Base-by-base conservation (phyloP, 768 basidiomycete species). In the Termitomyces sp. region DNA sequence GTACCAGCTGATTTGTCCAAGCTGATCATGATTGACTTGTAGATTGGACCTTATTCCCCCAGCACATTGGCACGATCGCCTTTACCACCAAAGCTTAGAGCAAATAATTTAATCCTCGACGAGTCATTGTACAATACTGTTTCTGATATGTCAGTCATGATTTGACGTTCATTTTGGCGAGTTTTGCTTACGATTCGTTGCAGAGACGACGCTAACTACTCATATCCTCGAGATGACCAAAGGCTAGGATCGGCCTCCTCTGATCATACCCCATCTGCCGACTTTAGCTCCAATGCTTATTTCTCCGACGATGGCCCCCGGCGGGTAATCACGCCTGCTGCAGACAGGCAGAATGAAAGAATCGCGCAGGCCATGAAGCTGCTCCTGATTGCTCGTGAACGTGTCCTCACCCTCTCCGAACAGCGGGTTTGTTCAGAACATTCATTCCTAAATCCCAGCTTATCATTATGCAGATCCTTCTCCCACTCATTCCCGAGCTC, bases 21-120 rank as follows among this genome's bases (percentile, higher is more conserved):
- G 42, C 46, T 53, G 30, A 57, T 53, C 51, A 40, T 47, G 56
- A 26, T 27, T 48, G n/a, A 33, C 40, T 13, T 26, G 42, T 57
- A 92, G 90, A 89, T 93, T 71, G 89, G 87, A 62, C 88, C 89
- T 59, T 91, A 89, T 76, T 86, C 89, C 63, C 89, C 90, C 33
- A 84, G 77, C 65, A 86, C 85, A 5, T 75, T 92, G 62, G 87
- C 88, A 30, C 80, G 83, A 66, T 88, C 86, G n/a, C 85, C 87
- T 13, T 76, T 91, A 51, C 89, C 89, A 32, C 82, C 88, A 59
- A 86, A 89, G 72, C 78, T 91, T 65, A 80, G 87, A 75, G 86
- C 89, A 42, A 79, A 79, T 65, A 86, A 91, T 75, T 74, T 91
- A 72, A 75, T 79, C 67, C 75, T 91, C 67, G 86, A 88, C 61